Evolutionary conservation across 2,329 filamentous ascomycete species (phyloP), one percentile per base, ranked within the genome.

Genomic region (Ilyonectria destructans): DNA sequence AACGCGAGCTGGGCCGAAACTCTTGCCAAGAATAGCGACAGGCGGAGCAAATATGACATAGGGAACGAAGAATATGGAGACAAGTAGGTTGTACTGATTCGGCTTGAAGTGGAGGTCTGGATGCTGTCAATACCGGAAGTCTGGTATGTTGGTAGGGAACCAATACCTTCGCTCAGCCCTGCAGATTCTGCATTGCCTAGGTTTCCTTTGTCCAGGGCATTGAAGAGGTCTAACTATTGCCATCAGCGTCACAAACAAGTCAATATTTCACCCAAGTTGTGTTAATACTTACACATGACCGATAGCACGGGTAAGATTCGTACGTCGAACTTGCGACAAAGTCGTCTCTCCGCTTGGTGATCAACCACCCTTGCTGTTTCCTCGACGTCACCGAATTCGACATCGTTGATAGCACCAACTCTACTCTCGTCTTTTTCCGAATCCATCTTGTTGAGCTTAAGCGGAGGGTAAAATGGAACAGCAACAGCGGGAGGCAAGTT

Each of bases 61-160:
- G 0, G 92, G 92, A 6, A 94, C 84, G 79, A 92, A 94, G 83
- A 95, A 95, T 69, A 95, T 90, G 71, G 86, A 88, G 46, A 95
- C 80, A 54, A 93, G 85, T 52, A 90, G 87, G 79, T 93, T 94
- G 83, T 94, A 93, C 78, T 93, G 87, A 74, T 89, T 86, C 3
- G 76, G 65, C 61, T 86, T 86, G 83, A 94, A 88, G 62, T 86
- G 65, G 23, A 84, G 78, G 58, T 83, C 81, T 85, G 76, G 13
- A 84, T 76, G 3, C 80, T 81, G 79, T 71, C 54, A 31, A 56
- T 64, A 31, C 56, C 82, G 0, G 82, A 85, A 70, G 85, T 79
- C n/a, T 82, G 84, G 71, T 85, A 85, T 31, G 82, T 82, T 26
- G 80, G 68, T 55, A 78, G 35, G 17, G 37, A 33, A 7, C 10